Conservation (phyloP, 2,329 filamentous ascomycete species). For the Xylaria sp. region DNA sequence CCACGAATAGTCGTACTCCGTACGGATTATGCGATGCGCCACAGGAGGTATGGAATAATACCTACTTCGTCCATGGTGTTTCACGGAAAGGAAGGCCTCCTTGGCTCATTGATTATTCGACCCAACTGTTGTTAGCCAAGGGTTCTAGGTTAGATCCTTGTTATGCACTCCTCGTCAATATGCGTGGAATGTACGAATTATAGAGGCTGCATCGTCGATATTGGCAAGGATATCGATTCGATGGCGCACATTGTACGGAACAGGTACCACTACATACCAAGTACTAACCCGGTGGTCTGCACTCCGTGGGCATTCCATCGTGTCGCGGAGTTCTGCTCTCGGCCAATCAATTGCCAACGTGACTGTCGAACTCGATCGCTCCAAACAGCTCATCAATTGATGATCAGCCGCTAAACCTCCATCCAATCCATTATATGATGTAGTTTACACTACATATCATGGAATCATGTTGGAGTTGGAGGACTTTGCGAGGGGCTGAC, state of each 20-base stretch:
- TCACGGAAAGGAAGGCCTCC: slow-evolving; percentile 20
- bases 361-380: slow-evolving; percentile 8
- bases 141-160: not conserved
- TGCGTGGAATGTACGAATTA: not conserved
- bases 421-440: not conserved
- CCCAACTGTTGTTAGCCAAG: slow-evolving; percentile 9
- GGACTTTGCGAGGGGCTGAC: too few relatives aligned
- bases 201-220: not conserved
- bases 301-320: not conserved
- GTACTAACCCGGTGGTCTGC: too few relatives aligned
- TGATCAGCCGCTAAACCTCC: not conserved
- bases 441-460: too few relatives aligned
- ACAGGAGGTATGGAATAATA: not conserved
- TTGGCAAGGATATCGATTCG: not conserved
- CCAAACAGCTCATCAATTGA: slow-evolving; percentile 8
- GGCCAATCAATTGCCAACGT: slow-evolving; percentile 31
- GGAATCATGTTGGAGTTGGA: too few relatives aligned
- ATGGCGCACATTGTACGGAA: too few relatives aligned
- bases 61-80: slow-evolving; percentile 2
- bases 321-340: slow-evolving; percentile 19
- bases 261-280: too few relatives aligned
- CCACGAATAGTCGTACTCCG: not conserved
- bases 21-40: too few relatives aligned
- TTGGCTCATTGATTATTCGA: slow-evolving; percentile 12
- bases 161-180: not conserved